Evolutionary conservation across 108 stramenopile species (phyloP).

Genomic region (Pseudonitzschia pungens): DNA sequence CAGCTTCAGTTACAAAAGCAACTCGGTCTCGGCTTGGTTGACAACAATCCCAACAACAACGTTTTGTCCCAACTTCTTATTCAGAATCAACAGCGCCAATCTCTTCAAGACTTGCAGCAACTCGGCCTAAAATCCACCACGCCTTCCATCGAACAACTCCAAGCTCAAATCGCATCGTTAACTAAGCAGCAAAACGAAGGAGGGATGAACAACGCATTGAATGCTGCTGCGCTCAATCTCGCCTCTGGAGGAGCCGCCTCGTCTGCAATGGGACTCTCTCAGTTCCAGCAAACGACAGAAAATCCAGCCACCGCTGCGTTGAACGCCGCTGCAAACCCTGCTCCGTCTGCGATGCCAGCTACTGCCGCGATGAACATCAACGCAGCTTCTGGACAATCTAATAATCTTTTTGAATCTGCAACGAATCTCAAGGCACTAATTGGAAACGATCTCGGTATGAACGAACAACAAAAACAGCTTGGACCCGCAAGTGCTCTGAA

Average conservation of each 20-base stretch:
- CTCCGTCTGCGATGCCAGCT: conserved; percentile 38
- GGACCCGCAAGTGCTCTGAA: conserved; percentile 24
- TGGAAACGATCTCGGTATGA: conserved; percentile 33
- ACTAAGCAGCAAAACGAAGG: conserved; percentile 43
- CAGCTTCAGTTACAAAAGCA: conserved; percentile 43
- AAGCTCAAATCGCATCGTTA: conserved; percentile 38
- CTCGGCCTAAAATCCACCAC: conserved; percentile 23
- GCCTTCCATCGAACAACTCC: conserved; percentile 49
- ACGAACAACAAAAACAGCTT: conserved; percentile 10
- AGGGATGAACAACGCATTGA: conserved; percentile 23
- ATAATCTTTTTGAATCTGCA: conserved; percentile 54
- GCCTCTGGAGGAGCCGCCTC: conserved; percentile 22
- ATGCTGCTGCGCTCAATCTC: conserved; percentile 27
- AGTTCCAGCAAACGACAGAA: conserved; percentile 21
- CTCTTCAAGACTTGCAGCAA: conserved; percentile 33
- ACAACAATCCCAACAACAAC: conserved; percentile 24
- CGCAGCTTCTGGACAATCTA: conserved; percentile 30
- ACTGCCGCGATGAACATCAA: conserved; percentile 32
- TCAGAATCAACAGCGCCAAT: conserved; percentile 37
- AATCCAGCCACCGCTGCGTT: conserved; percentile 57
- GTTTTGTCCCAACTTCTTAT: conserved; percentile 34
- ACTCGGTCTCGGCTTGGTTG: conserved; percentile 7
- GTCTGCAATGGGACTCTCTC: conserved; percentile 25
- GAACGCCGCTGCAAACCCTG: conserved; percentile 26
- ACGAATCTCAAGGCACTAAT: conserved; percentile 48